Evolutionary conservation across 1,284 basidiomycete species (phyloP), one percentile per base, ranked within the genome.

Genomic region (Ganoderma meredithae): DNA sequence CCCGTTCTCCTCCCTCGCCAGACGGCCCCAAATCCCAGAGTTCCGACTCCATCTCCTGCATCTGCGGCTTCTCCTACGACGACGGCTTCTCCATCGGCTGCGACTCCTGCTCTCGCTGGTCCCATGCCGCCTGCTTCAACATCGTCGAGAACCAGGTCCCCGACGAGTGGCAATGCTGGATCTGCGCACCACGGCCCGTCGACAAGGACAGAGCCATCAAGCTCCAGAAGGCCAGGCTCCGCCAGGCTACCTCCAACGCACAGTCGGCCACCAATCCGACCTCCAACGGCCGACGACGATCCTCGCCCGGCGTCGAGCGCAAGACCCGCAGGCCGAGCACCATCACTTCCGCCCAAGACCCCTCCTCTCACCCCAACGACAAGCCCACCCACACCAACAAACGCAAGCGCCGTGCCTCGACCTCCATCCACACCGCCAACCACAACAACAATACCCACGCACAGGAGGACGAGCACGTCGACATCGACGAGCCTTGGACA

Each of bases 31-130:
- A 41, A 49, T 12, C 64, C 62, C 44, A 63, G 40, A 69, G 69
- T 76, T 77, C 79, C 3, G 84, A 84, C 70, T 75, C 83, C 60
- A 90, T 92, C 66, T 81, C 83, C 59, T 95, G 95, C 76, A 92
- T 95, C 63, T 95, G 94, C 76, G 89, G 87, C 5, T 84, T 83
- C 70, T 82, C 87, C 55, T 87, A 91, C 74, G 96, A 97, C 81
- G 95, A 97, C 78, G 96, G 96, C 19, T 96, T 95, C 81, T 94
- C 92, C 19, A 95, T 98, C 68, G 95, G 94, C 33, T 98, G 96
- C 80, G 97, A 98, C 79, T 82, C 85, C 63, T 98, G 97, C 79
- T 87, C 88, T 31, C 88, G 94, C 22, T 98, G 96, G 96, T 95
- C 94, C 76, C 96, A 98, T 80, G 93, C 89, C 8, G 90, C 91